A percentile compares a stretch with the other conserved stretches of the same genome.
These are phyloP conservation scores for Cladorrhinum sp. DNA, from an alignment of 2,329 filamentous ascomycete genomes.

Conservation along the genomic window DNA sequence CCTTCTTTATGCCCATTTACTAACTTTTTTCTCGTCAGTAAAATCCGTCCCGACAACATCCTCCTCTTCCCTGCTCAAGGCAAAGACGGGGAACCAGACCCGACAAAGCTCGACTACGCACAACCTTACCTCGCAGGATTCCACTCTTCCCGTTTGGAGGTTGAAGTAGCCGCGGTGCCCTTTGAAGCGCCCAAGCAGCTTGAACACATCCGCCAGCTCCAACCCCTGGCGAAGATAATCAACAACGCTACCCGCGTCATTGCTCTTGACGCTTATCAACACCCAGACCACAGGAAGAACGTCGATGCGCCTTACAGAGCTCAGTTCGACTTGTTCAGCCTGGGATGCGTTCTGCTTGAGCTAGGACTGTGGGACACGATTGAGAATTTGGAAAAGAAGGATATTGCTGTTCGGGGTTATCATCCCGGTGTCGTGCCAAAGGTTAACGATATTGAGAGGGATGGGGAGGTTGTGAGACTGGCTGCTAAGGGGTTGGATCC, in stretches of 20 bases:
- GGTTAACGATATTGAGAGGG: constrained; percentile 9
- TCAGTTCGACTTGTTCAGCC: constrained; percentile 10
- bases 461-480: constrained; percentile 6
- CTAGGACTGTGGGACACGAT: too few relatives aligned
- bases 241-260: constrained; percentile 4
- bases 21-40: not conserved
- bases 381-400: not conserved
- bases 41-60: constrained; percentile 17
- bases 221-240: constrained; percentile 3
- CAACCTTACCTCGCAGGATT: too few relatives aligned
- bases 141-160: too few relatives aligned
- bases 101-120: too few relatives aligned
- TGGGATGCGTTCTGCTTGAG: too few relatives aligned
- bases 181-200: constrained; percentile 2
- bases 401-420: constrained; percentile 8
- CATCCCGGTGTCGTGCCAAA: not conserved
- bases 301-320: not conserved
- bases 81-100: constrained; percentile 5
- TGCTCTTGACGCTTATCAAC: constrained; percentile 11
- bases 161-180: not conserved
- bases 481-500: constrained; percentile 11
- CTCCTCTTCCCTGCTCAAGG: constrained; percentile 8
- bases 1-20: constrained; percentile 10
- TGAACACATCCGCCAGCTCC: constrained; percentile 14
- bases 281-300: constrained; percentile 6